These are phyloP conservation scores for Collybia mongolica DNA, from an alignment of 768 basidiomycete species.

Conservation along the genomic window DNA sequence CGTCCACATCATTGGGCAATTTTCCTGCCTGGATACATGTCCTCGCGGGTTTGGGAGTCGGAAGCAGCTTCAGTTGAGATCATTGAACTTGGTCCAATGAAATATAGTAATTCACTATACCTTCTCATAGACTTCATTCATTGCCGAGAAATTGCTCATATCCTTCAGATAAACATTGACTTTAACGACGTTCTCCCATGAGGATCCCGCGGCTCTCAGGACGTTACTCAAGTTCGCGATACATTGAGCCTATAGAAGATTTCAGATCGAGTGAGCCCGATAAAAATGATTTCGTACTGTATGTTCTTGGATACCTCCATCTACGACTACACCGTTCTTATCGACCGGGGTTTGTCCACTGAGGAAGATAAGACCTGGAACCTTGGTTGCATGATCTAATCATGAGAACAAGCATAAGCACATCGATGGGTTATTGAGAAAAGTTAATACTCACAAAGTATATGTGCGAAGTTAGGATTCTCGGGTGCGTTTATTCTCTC, in stretches of 20 bases:
- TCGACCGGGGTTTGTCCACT: slow-evolving; percentile 60
- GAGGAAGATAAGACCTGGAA: slow-evolving; percentile 57
- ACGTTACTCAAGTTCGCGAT: slow-evolving; percentile 55
- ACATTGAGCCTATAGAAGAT: slow-evolving; percentile 46
- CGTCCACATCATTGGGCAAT: slow-evolving; percentile 66
- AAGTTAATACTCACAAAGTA: slow-evolving; percentile 41
- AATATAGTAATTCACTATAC: slow-evolving; percentile 21
- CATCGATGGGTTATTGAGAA: slow-evolving; percentile 7
- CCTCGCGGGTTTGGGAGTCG: slow-evolving; percentile 63
- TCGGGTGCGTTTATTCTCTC: slow-evolving; percentile 56
- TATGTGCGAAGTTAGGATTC: slow-evolving; percentile 41
- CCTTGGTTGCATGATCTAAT: slow-evolving; percentile 55
- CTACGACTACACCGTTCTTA: slow-evolving; percentile 43
- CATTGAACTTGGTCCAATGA: neutral
- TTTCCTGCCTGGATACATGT: slow-evolving; percentile 75
- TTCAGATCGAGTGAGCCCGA: neutral
- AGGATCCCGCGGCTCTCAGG: slow-evolving; percentile 50
- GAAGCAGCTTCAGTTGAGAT: slow-evolving; percentile 31
- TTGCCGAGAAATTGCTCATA: slow-evolving; percentile 53
- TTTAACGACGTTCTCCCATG: slow-evolving; percentile 57
- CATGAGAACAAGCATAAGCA: neutral
- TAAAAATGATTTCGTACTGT: slow-evolving; percentile 35
- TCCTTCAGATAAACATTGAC: slow-evolving; percentile 62
- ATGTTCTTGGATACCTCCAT: slow-evolving; percentile 59
- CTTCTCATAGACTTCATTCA: slow-evolving; percentile 60